These are phyloP conservation scores for Ustilago tritici DNA, from an alignment of 1,284 basidiomycete species.

Conservation along the genomic window DNA sequence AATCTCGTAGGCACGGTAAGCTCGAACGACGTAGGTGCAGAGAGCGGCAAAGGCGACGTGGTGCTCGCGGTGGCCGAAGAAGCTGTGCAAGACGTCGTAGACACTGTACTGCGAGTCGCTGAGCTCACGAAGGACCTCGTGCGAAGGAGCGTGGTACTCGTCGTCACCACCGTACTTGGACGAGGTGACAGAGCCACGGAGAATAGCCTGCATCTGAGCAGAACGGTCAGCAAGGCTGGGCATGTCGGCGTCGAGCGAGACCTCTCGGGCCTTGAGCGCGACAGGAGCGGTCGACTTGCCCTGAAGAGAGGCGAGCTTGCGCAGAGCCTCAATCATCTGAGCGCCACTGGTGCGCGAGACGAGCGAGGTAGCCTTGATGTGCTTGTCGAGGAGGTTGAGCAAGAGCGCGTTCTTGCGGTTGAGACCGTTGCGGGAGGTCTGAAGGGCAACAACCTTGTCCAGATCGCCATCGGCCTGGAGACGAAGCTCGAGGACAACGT, in stretches of 20 bases:
- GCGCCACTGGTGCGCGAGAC: conserved; percentile 54
- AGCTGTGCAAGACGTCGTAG: conserved; percentile 94
- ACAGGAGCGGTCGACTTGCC: conserved; percentile 72
- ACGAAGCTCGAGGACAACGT: conserved; percentile 87
- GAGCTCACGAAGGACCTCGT: conserved; percentile 89
- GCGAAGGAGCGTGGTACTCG: conserved; percentile 75
- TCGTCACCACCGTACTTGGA: conserved; percentile 86
- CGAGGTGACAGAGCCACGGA: conserved; percentile 86
- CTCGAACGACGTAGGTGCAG: conserved; percentile 94
- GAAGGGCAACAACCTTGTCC: conserved; percentile 86
- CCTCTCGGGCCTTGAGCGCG: conserved; percentile 95
- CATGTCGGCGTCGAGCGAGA: conserved; percentile 93
- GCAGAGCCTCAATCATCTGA: conserved; percentile 60
- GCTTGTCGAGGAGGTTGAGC: conserved; percentile 82
- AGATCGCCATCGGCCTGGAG: conserved; percentile 92
- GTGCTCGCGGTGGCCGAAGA: conserved; percentile 81
- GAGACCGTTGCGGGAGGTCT: conserved; percentile 94
- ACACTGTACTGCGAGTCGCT: conserved; percentile 97
- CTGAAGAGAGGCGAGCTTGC: conserved; percentile 77
- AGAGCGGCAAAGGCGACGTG: conserved; percentile 88
- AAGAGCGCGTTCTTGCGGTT: conserved; percentile 91
- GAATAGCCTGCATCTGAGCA: conserved; percentile 91
- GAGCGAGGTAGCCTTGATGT: conserved; percentile 61
- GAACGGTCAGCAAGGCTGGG: conserved; percentile 95
- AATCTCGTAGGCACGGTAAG: conserved; percentile 93